Percentiles rank a stretch among this genome's conserved stretches.
phyloP scores from a whole-genome alignment of 148 eudicot genomes.

The Silene conica region DNA sequence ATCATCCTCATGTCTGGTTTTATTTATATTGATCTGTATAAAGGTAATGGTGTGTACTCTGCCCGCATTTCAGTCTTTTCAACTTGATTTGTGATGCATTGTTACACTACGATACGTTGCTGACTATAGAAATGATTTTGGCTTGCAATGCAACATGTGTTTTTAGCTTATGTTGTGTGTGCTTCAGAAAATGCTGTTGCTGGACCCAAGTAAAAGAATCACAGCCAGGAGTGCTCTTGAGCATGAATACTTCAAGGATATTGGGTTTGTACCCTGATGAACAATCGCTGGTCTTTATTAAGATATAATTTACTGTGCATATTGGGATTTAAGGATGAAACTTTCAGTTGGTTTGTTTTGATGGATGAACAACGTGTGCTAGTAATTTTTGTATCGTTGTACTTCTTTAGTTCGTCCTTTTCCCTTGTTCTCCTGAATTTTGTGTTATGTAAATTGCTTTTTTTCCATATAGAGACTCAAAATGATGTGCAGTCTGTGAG shows the following conservation, averaged over 20 bases:
- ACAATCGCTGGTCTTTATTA: constrained; percentile 9
- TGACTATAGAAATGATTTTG: not conserved
- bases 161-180: not conserved
- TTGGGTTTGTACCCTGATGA: constrained; percentile 56
- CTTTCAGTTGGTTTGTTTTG: constrained; percentile 9
- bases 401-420: constrained; percentile 18
- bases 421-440: constrained; percentile 1
- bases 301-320: constrained; percentile 28
- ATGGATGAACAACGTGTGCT: constrained; percentile 14
- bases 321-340: constrained; percentile 26
- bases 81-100: not conserved
- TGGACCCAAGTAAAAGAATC: constrained; percentile 90
- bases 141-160: not conserved
- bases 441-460: constrained; percentile 19
- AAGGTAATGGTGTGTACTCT: not conserved
- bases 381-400: constrained; percentile 9
- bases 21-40: not conserved
- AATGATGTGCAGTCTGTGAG: constrained; percentile 8
- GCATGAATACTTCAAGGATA: constrained; percentile 90
- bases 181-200: constrained; percentile 85
- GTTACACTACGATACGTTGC: not conserved
- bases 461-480: not conserved
- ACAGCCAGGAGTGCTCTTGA: constrained; percentile 88
- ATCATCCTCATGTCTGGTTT: not conserved
- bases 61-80: not conserved